phyloP scores from a whole-genome alignment of 1,139 yeast genomes.

The Candida albicans region DNA sequence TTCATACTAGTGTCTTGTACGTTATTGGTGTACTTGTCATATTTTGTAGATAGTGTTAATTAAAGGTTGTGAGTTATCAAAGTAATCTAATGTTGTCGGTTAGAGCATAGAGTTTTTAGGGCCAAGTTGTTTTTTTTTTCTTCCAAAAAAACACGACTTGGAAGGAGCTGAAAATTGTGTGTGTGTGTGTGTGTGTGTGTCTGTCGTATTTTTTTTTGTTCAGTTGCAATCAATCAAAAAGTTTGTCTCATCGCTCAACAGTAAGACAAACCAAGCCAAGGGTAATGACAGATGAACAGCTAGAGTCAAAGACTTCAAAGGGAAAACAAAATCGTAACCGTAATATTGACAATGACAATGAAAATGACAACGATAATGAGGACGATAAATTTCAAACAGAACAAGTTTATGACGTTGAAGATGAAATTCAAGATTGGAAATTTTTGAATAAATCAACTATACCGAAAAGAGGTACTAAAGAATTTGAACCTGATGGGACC shows the following conservation, averaged over 20 bases:
- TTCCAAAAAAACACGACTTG: background rate
- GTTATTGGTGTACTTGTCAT: slow-evolving; percentile 20
- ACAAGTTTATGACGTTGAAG: slow-evolving; percentile 36
- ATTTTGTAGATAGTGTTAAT: background rate
- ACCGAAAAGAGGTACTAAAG: slow-evolving; percentile 83
- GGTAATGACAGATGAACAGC: too few species aligned
- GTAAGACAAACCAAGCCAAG: too few species aligned
- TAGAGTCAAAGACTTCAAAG: too few species aligned
- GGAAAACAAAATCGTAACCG: background rate
- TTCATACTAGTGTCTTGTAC: slow-evolving; percentile 17
- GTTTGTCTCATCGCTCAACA: too few species aligned
- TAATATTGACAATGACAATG: background rate
- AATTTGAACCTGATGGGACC: slow-evolving; percentile 83
- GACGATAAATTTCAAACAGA: slow-evolving; percentile 9
- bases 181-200: too few species aligned
- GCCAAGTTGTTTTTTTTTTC: background rate
- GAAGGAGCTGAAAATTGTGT: background rate
- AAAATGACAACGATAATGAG: slow-evolving; percentile 5
- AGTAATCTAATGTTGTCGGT: background rate
- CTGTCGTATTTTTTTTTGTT: too few species aligned
- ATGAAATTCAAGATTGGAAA: slow-evolving; percentile 73
- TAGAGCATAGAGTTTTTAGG: background rate
- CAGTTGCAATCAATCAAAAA: too few species aligned
- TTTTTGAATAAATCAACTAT: slow-evolving; percentile 32
- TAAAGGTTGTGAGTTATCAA: background rate